phyloP scores from a whole-genome alignment of 179 eudicot species.

The Silene vulgaris region DNA sequence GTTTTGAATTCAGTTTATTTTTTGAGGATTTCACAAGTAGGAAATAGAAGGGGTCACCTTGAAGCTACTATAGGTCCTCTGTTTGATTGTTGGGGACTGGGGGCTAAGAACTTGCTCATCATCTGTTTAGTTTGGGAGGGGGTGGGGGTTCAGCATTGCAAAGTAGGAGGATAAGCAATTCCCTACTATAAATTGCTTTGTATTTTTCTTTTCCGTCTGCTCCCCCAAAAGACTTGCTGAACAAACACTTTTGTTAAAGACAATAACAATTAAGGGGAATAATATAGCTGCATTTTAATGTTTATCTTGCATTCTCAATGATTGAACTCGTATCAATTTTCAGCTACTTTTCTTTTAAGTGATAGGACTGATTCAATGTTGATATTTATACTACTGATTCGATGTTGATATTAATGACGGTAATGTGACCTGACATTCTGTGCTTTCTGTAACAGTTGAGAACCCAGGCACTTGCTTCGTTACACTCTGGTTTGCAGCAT shows the following conservation, averaged over 20 bases:
- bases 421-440: slow-evolving; percentile 22
- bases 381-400: background rate
- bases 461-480: slow-evolving; percentile 88
- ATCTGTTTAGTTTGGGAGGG: too few relatives aligned
- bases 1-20: background rate
- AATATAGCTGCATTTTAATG: background rate
- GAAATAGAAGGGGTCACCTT: too few relatives aligned
- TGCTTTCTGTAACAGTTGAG: slow-evolving; percentile 58
- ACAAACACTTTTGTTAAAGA: background rate
- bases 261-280: background rate
- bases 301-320: slow-evolving; percentile 1
- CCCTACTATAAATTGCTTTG: too few relatives aligned
- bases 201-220: background rate
- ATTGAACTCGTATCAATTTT: background rate
- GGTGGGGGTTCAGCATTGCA: too few relatives aligned
- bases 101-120: too few relatives aligned
- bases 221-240: background rate
- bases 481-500: slow-evolving; percentile 80
- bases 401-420: background rate
- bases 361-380: background rate
- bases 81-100: too few relatives aligned
- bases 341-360: background rate
- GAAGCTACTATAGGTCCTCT: too few relatives aligned
- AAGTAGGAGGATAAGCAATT: too few relatives aligned
- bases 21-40: too few relatives aligned